Evolutionary conservation across 2,329 filamentous ascomycete genomes (phyloP).

Genomic region (Sporothrix inflata): DNA sequence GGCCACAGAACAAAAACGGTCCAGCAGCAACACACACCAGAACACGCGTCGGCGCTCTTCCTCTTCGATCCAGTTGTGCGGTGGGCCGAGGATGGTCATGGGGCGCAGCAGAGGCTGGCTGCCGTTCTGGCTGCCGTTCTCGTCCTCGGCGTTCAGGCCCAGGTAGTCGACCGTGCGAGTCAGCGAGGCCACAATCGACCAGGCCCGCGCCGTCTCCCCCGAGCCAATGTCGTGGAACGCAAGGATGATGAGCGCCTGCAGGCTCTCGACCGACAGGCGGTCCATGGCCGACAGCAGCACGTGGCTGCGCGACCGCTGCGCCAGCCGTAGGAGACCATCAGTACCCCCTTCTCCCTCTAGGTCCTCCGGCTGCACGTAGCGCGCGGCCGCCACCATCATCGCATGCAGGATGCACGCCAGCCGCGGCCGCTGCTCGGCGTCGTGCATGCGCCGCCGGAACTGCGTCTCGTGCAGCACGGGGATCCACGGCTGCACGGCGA

Average conservation of each 20-base stretch:
- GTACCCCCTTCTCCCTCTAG: not conserved
- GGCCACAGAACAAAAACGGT: slow-evolving; percentile 40
- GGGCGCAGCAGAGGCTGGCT: slow-evolving; percentile 38
- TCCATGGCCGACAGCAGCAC: slow-evolving; percentile 42
- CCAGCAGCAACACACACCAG: slow-evolving; percentile 45
- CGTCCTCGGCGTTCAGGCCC: slow-evolving; percentile 42
- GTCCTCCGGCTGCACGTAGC: slow-evolving; percentile 32
- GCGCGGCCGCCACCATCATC: slow-evolving; percentile 38
- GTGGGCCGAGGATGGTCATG: slow-evolving; percentile 36
- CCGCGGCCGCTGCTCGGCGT: slow-evolving; percentile 36
- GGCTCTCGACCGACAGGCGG: slow-evolving; percentile 40
- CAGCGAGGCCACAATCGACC: slow-evolving; percentile 44
- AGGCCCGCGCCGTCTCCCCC: slow-evolving; percentile 38
- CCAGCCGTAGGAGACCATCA: slow-evolving; percentile 33
- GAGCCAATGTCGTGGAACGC: slow-evolving; percentile 42
- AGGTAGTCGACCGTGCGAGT: slow-evolving; percentile 45
- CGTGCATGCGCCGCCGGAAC: slow-evolving; percentile 39
- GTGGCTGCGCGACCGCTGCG: slow-evolving; percentile 31
- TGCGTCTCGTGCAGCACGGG: slow-evolving; percentile 43
- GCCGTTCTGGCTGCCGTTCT: not conserved
- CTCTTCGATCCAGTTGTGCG: slow-evolving; percentile 42
- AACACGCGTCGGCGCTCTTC: slow-evolving; percentile 41
- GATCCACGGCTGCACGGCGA: slow-evolving; percentile 43
- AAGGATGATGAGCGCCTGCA: slow-evolving; percentile 43
- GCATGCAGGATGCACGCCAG: slow-evolving; percentile 42